Percentiles rank a stretch among this genome's conserved stretches.
phyloP scores from a whole-genome alignment of 116 monocot genomes.

The Posidonia oceanica region DNA sequence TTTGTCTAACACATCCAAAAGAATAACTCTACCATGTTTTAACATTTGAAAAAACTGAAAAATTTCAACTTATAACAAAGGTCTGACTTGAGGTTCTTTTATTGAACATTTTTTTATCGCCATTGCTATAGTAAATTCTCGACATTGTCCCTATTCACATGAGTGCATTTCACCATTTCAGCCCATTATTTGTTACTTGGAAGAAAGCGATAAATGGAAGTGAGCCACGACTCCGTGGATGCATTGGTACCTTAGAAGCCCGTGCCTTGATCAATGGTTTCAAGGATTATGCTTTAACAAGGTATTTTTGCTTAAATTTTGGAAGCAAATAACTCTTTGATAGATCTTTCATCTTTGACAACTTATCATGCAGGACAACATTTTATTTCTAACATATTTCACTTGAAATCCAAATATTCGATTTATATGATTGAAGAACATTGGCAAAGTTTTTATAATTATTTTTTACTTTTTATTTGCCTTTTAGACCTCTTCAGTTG shows the following conservation, averaged over 20 bases:
- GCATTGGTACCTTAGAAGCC: slow-evolving; percentile 93
- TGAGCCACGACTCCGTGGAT: slow-evolving; percentile 80
- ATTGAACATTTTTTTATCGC: background rate
- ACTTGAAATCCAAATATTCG: background rate
- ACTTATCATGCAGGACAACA: too few relatives aligned
- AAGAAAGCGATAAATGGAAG: slow-evolving; percentile 80
- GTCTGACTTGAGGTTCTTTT: background rate
- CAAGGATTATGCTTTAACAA: slow-evolving; percentile 89
- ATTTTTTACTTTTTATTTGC: too few relatives aligned
- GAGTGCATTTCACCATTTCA: slow-evolving; percentile 14
- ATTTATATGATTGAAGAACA: too few relatives aligned
- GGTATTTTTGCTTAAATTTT: slow-evolving; percentile 26
- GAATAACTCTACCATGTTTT: too few relatives aligned
- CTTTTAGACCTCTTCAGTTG: too few relatives aligned
- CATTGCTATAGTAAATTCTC: background rate
- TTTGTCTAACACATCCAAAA: too few relatives aligned
- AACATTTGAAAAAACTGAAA: too few relatives aligned
- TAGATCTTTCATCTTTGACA: background rate
- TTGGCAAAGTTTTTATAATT: too few relatives aligned
- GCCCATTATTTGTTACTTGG: slow-evolving; percentile 99
- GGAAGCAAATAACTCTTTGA: background rate
- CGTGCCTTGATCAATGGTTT: slow-evolving; percentile 77
- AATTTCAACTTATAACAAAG: too few relatives aligned
- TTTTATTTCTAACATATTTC: background rate
- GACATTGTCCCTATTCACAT: background rate